Conservation (phyloP, 73 alveolate species). For the Tetrahymena borealis region DNA sequence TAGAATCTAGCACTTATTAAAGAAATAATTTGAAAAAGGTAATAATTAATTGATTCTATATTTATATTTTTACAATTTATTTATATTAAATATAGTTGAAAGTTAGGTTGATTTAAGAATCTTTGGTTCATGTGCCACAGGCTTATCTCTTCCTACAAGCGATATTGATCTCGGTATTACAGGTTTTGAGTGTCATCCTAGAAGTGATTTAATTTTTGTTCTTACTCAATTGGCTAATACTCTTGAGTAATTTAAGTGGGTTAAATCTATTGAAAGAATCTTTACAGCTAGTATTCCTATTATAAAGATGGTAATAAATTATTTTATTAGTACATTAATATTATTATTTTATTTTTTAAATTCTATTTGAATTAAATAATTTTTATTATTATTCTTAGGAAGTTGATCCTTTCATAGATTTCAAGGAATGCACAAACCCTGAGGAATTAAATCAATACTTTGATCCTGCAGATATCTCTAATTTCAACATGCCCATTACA, state of each 20-base stretch:
- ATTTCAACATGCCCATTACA: neutral
- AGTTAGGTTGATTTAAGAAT: neutral
- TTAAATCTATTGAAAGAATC: neutral
- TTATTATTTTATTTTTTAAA: too few relatives aligned
- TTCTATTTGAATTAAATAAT: too few relatives aligned
- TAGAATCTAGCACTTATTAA: neutral
- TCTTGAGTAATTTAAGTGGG: conserved; percentile 31
- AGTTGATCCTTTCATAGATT: neutral
- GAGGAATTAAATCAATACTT: neutral
- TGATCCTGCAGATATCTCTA: neutral
- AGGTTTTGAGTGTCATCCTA: conserved; percentile 27
- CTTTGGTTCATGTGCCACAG: conserved; percentile 48
- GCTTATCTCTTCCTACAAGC: conserved; percentile 25
- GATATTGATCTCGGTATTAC: conserved; percentile 44
- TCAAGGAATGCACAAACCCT: neutral
- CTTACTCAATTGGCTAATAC: neutral
- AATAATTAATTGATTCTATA: neutral
- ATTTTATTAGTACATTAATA: too few relatives aligned
- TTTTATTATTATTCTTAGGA: neutral
- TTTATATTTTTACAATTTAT: neutral
- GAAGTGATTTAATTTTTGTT: neutral
- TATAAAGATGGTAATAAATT: neutral
- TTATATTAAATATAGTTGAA: neutral
- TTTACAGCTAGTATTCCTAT: neutral
- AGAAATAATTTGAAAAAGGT: neutral